Evolutionary conservation across 108 stramenopile species (phyloP).

Genomic region (Cylindrotheca fusiformis): DNA sequence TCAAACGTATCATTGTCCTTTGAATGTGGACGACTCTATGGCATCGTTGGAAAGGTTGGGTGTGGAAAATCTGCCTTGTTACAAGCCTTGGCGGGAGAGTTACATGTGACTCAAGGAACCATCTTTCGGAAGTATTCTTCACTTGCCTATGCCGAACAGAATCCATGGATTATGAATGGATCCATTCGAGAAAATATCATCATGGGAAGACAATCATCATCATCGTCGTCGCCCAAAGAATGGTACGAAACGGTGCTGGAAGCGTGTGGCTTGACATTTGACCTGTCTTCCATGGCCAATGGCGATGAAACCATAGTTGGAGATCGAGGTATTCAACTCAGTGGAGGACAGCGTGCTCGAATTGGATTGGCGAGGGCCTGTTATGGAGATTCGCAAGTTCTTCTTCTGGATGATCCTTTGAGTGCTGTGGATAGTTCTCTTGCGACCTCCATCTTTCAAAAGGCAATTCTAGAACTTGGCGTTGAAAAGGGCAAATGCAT

Average conservation of each 20-base stretch:
- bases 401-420: conserved; percentile 90
- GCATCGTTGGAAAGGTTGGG: conserved; percentile 68
- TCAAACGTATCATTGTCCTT: conserved; percentile 49
- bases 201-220: conserved; percentile 59
- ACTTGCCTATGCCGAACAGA: conserved; percentile 86
- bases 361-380: conserved; percentile 77
- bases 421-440: conserved; percentile 94
- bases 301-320: conserved; percentile 89
- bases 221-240: conserved; percentile 33
- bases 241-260: conserved; percentile 63
- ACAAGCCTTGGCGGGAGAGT: conserved; percentile 64
- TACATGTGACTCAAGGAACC: conserved; percentile 42
- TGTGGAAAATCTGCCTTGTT: conserved; percentile 68
- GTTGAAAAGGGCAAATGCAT: conserved; percentile 62
- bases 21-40: conserved; percentile 42
- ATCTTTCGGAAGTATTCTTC: conserved; percentile 26
- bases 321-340: conserved; percentile 89
- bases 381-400: conserved; percentile 64
- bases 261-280: conserved; percentile 75
- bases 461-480: conserved; percentile 62
- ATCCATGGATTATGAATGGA: conserved; percentile 91
- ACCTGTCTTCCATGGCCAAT: conserved; percentile 64
- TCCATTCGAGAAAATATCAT: conserved; percentile 86
- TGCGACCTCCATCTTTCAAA: conserved; percentile 77
- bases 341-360: conserved; percentile 93